Conservation (phyloP, 2,329 filamentous ascomycete genomes). For the Dothiorella sarmentorum region DNA sequence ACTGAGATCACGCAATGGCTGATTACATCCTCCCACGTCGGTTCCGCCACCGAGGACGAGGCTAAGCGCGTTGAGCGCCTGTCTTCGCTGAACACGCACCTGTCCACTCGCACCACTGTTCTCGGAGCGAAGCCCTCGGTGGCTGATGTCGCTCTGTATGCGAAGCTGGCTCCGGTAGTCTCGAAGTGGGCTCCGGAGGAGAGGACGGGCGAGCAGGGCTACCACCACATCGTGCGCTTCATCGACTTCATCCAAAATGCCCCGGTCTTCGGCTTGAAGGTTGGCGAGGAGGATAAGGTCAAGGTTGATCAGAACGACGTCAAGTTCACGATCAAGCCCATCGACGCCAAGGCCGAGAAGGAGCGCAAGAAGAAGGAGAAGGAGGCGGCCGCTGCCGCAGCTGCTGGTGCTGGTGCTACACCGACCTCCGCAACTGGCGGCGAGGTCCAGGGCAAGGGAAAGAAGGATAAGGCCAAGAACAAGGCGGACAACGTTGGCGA, state of each 20-base stretch:
- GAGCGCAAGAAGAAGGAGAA: conserved; percentile 97
- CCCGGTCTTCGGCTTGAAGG: conserved; percentile 62
- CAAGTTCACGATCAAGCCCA: conserved; percentile 80
- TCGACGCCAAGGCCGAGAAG: conserved; percentile 92
- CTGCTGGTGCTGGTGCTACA: conserved; percentile 42
- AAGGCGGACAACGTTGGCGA: conserved; percentile 54
- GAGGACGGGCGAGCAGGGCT: conserved; percentile 82
- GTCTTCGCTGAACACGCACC: conserved; percentile 77
- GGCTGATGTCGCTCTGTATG: conserved; percentile 81
- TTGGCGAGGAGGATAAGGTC: conserved; percentile 72
- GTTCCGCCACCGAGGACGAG: conserved; percentile 56
- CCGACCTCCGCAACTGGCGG: conserved; percentile 34
- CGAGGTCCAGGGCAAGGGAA: conserved; percentile 46
- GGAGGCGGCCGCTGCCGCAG: conserved; percentile 55
- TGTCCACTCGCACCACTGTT: conserved; percentile 82
- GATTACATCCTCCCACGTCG: conserved; percentile 69
- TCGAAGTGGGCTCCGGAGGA: conserved; percentile 79
- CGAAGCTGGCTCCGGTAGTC: conserved; percentile 71
- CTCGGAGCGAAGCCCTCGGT: conserved; percentile 86
- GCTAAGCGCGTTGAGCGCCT: conserved; percentile 62
- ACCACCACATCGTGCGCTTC: conserved; percentile 86
- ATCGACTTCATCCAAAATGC: conserved; percentile 95
- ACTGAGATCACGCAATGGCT: conserved; percentile 89
- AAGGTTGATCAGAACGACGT: conserved; percentile 75
- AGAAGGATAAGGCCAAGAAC: conserved; percentile 46